Conservation (phyloP, 164 flowering plant species). For the Berberis vulgaris region DNA sequence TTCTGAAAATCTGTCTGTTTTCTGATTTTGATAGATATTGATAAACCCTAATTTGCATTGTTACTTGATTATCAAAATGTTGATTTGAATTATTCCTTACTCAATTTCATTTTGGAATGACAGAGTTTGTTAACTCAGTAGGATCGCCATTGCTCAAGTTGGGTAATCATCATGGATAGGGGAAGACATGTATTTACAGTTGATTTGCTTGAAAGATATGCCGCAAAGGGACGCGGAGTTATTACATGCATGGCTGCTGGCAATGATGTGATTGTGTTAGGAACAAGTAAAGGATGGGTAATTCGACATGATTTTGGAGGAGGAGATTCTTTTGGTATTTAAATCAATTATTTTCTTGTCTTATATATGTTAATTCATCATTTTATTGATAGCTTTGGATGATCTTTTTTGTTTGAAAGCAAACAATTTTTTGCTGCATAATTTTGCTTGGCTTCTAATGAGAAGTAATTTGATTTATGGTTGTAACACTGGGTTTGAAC, state of each 20-base stretch:
- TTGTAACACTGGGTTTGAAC: too few species aligned
- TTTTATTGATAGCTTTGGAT: not conserved
- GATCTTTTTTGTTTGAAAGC: not conserved
- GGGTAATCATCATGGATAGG: constrained; percentile 34
- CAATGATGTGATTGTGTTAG: constrained; percentile 83
- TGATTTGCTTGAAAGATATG: constrained; percentile 83
- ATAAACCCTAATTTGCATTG: too few species aligned
- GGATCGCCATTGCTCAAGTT: too few species aligned
- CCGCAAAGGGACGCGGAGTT: constrained; percentile 79
- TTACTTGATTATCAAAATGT: too few species aligned
- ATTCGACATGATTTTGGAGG: constrained; percentile 91
- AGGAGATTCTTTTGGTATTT: constrained; percentile 76
- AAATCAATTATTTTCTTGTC: not conserved
- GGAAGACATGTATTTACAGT: constrained; percentile 71
- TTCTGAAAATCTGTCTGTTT: too few species aligned
- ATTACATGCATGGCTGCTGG: constrained; percentile 97
- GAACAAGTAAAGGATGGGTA: constrained; percentile 95
- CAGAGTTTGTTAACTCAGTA: too few species aligned
- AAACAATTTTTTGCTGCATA: not conserved
- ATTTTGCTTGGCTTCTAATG: too few species aligned
- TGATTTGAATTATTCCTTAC: too few species aligned
- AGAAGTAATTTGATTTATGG: too few species aligned
- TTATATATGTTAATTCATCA: not conserved
- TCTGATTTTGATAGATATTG: too few species aligned
- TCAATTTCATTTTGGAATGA: too few species aligned